Conservation (phyloP, 768 basidiomycete genomes). For the Phylloporus rhodoxanthus region DNA sequence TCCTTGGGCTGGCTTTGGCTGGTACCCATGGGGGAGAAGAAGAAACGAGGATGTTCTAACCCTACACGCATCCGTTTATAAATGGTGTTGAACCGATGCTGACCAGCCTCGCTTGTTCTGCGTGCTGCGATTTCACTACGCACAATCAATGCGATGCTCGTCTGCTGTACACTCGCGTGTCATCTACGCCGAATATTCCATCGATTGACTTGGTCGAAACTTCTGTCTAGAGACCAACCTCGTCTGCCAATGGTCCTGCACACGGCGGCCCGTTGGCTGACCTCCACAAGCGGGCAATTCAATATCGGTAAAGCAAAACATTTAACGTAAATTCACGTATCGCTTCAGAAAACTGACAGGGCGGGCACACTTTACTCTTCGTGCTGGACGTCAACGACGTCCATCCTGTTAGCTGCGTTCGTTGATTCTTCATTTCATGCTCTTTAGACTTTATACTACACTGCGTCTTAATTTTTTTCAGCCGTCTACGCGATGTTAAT, state of each 20-base stretch:
- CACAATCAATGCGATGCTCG: slow-evolving; percentile 16
- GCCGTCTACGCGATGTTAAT: slow-evolving; percentile 45
- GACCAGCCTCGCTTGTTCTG: slow-evolving; percentile 28
- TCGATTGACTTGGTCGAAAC: slow-evolving; percentile 3
- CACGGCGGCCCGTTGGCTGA: no score
- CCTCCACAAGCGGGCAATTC: background rate
- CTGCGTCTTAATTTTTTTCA: slow-evolving; percentile 19
- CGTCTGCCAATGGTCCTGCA: no score
- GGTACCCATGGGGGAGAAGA: slow-evolving; percentile 19
- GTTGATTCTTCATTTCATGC: slow-evolving; percentile 1
- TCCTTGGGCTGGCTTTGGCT: slow-evolving; percentile 25
- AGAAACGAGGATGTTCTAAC: slow-evolving; percentile 7
- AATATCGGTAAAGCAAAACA: slow-evolving; percentile 9
- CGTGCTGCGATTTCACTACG: slow-evolving; percentile 20
- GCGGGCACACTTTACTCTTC: slow-evolving; percentile 11
- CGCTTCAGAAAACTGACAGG: slow-evolving; percentile 25
- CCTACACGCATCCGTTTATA: slow-evolving; percentile 8
- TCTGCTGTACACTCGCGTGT: slow-evolving; percentile 15
- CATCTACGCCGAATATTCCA: slow-evolving; percentile 8
- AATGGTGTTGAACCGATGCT: slow-evolving; percentile 18
- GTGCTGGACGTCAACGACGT: slow-evolving; percentile 30
- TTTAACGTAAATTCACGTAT: slow-evolving; percentile 31
- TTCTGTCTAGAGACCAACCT: no score
- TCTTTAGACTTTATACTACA: slow-evolving; percentile 23
- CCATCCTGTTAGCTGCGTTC: slow-evolving; percentile 7